Base-by-base conservation (phyloP, 2,329 filamentous ascomycete genomes). In the Arthrobotrys megalospora region DNA sequence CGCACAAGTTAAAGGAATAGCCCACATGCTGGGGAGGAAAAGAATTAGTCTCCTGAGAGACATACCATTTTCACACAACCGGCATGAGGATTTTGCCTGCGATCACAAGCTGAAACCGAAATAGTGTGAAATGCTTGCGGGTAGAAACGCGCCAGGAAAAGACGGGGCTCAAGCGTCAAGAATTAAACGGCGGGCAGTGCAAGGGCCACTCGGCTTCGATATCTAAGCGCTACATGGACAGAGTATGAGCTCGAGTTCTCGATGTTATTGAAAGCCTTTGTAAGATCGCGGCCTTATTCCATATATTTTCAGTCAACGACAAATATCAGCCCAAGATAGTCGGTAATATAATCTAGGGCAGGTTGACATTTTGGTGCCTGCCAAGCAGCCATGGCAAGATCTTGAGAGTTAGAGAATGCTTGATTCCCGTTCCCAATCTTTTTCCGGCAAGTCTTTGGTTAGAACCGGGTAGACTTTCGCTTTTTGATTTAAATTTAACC, bases 41-140 rank as follows among this genome's bases (percentile, higher is more conserved):
- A 16, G 14, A n/a, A 60, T 43, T 60, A 28, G 55, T 60, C 55
- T 60, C 55, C 55, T 60, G 36, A 60, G 19, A 43, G 19, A 28
- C 55, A 43, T 60, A n/a, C 55, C 55, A 60, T 60, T 60, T 60
- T 60, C 36, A 60, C 34, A 43, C 34, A 60, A 60, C 43, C 19
- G 55, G 55, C 36, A 19, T 24, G 21, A 38, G 14, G 32, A 58
- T 41, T 58, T 58, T 21, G 52, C 52, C 52, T 58, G 55, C 43
- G 55, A 60, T 60, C 36, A 28, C 12, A 41, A 60, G 6, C 55
- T 43, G 55, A 60, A 60, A 60, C 55, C 6, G 36, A 60, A 43
- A 60, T 60, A 60, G 55, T 60, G 19, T 60, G 55, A 43, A 60
- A 43, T 12, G 36, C 36, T 60, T 43, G 19, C 36, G 24, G 36